A percentile compares a stretch with the other conserved stretches of the same genome.
These are phyloP conservation scores for Pythium periplocum DNA, from an alignment of 352 stramenopile genomes.

Conservation along the genomic window DNA sequence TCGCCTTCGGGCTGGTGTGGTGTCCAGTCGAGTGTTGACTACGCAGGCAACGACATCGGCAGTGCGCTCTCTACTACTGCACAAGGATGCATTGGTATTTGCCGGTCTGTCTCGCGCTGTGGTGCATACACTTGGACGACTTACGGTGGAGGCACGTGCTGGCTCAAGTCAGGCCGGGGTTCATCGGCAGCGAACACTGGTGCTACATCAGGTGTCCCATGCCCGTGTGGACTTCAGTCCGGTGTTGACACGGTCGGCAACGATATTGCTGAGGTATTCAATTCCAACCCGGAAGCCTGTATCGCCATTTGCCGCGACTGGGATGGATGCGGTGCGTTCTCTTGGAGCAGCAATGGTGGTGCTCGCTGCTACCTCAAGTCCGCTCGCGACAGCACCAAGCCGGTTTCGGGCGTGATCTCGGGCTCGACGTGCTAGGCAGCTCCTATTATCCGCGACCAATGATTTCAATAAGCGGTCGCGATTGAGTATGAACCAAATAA, in stretches of 20 bases:
- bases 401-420: too few species aligned
- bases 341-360: too few species aligned
- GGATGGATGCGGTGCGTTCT: too few species aligned
- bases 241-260: neutral
- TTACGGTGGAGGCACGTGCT: constrained; percentile 26
- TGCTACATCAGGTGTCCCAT: constrained; percentile 5
- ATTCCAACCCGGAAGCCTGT: neutral
- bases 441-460: too few species aligned
- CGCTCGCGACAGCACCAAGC: too few species aligned
- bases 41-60: constrained; percentile 15
- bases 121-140: constrained; percentile 25
- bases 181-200: neutral
- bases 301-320: neutral
- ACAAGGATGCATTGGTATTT: constrained; percentile 6
- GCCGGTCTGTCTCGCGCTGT: constrained; percentile 2
- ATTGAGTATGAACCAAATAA: too few species aligned
- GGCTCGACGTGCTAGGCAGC: too few species aligned
- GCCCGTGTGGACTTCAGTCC: neutral
- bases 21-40: constrained; percentile 7
- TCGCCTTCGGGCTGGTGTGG: too few species aligned
- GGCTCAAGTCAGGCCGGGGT: constrained; percentile 14
- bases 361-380: too few species aligned
- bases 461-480: too few species aligned
- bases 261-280: constrained; percentile 1
- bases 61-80: constrained; percentile 2